phyloP scores from a whole-genome alignment of 192 early-diverging fungal genomes.

The Backusella luteola region DNA sequence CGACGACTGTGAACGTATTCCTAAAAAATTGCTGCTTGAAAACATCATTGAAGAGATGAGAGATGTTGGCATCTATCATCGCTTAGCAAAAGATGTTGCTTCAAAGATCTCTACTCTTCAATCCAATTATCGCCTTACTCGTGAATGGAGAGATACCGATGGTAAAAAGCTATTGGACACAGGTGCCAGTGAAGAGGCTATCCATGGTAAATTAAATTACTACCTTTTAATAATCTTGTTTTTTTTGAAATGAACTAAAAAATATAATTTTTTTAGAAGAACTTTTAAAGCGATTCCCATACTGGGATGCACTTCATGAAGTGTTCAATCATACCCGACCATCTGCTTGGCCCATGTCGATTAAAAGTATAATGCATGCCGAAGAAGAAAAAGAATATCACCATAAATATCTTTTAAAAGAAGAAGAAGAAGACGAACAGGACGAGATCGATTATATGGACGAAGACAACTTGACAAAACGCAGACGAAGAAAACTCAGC shows the following conservation, averaged over 20 bases:
- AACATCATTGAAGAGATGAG: slow-evolving; percentile 31
- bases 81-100: slow-evolving; percentile 30
- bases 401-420: background rate
- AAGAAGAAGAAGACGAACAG: slow-evolving; percentile 13
- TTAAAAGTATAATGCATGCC: slow-evolving; percentile 30
- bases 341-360: slow-evolving; percentile 31
- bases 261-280: slow-evolving; percentile 16
- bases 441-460: slow-evolving; percentile 5
- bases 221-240: background rate
- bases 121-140: slow-evolving; percentile 29
- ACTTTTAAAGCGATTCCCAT: slow-evolving; percentile 30
- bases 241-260: background rate
- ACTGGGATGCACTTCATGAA: slow-evolving; percentile 31
- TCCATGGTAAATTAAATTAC: slow-evolving; percentile 25
- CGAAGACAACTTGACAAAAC: slow-evolving; percentile 9
- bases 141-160: slow-evolving; percentile 34
- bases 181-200: slow-evolving; percentile 23
- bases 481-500: background rate
- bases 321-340: slow-evolving; percentile 21
- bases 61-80: slow-evolving; percentile 28
- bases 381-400: slow-evolving; percentile 16
- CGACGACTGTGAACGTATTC: slow-evolving; percentile 30
- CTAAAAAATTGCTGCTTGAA: slow-evolving; percentile 28
- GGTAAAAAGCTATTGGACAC: slow-evolving; percentile 22
- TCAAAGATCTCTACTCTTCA: slow-evolving; percentile 33